Base-by-base conservation (phyloP, 2,329 filamentous ascomycete species). In the Xylariaceae sp. region DNA sequence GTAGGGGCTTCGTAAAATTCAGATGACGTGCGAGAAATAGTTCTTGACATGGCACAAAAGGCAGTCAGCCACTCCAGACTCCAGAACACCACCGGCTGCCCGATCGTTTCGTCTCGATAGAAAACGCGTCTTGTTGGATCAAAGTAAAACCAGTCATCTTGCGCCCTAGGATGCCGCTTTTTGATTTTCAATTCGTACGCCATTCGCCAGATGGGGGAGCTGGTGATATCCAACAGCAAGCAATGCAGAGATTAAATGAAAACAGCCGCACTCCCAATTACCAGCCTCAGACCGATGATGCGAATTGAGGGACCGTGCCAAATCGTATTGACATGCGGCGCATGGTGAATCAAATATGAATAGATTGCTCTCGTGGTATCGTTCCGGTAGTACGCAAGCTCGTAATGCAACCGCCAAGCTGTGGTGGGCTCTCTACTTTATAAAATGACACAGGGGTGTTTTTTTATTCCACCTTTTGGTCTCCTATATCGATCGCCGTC, bases 381-480 rank as follows among this genome's bases (percentile, higher is more conserved):
- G 52, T 57, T 55, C 55, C 54, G 47, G 48, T 44, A 51, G 55
- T 52, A 48, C 53, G 55, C 48, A 48, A 52, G 53, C 45, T 57
- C 57, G 51, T 51, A 46, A 49, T 44, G 49, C 49, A 52, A 50
- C 50, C 36, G 40, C 54, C 49, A 42, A 44, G 45, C 45, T 41
- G 39, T 50, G 48, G 45, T 49, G 43, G 38, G 36, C 45, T 49
- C 52, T 15, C 4, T 15, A 36, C 15, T 36, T 68, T 70, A 73
- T 72, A 73, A 69, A 67, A 73, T 68, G 54, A 71, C 65, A 56
- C 72, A 75, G 42, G 52, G 72, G 67, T 53, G 67, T 59, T 52
- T 66, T 58, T 53, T 52, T 58, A 58, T 56, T 66, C 62, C 53
- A 60, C 58, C 42, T 59, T n/a, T n/a, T 49, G 57, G 45, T 40